Conservation (phyloP, 176 grass and related monocot genomes). For the Oryza coarctata region DNA sequence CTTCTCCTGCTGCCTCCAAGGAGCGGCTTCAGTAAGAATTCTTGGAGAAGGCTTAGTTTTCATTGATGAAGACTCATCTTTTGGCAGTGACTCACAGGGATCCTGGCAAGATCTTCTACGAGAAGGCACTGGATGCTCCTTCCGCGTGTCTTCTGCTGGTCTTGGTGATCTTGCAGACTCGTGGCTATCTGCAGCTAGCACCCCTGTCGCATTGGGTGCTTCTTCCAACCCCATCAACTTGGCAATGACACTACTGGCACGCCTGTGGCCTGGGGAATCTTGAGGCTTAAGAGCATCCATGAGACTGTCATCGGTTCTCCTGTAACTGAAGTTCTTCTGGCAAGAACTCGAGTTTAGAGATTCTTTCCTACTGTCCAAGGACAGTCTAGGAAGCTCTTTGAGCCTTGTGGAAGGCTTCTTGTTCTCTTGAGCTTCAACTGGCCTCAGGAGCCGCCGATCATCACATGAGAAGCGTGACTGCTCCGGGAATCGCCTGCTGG, state of each 20-base stretch:
- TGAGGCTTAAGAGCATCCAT: conserved; percentile 45
- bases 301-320: conserved; percentile 47
- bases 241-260: conserved; percentile 72
- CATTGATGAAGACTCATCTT: conserved; percentile 41
- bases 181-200: conserved; percentile 27
- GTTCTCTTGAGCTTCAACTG: conserved; percentile 49
- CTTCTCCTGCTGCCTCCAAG: conserved; percentile 77
- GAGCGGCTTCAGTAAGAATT: conserved; percentile 61
- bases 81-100: conserved; percentile 16
- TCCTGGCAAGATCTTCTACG: conserved; percentile 41
- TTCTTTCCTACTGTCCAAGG: conserved; percentile 91
- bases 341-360: conserved; percentile 54
- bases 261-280: conserved; percentile 54
- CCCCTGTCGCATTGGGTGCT: conserved; percentile 49
- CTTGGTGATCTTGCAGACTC: conserved; percentile 41
- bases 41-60: conserved; percentile 58
- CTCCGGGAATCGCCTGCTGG: conserved; percentile 45
- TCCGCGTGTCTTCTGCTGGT: conserved; percentile 11
- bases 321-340: conserved; percentile 49
- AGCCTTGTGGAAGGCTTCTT: conserved; percentile 54
- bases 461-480: conserved; percentile 75
- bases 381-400: conserved; percentile 82
- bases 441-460: conserved; percentile 50
- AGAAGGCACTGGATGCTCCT: conserved; percentile 41
- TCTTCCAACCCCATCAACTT: conserved; percentile 94